Evolutionary conservation across 2,329 filamentous ascomycete genomes (phyloP).

Genomic region (Arthrobotrys sinensis): DNA sequence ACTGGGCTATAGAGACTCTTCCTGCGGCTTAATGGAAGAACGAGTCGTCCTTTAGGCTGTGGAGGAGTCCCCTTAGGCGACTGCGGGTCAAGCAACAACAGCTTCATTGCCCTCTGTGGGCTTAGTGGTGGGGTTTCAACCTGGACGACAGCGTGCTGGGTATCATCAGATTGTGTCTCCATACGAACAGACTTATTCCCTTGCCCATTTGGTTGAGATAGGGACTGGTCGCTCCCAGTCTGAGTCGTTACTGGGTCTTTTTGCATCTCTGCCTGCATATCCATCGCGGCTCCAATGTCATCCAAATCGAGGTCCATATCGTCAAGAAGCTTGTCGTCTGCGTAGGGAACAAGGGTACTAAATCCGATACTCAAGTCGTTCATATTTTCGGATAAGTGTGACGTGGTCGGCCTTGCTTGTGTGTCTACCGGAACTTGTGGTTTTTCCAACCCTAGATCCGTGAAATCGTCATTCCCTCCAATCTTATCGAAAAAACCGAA

Average conservation of each 20-base stretch:
- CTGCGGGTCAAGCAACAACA: constrained; percentile 63
- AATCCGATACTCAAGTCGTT: constrained; percentile 56
- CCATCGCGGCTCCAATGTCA: constrained; percentile 60
- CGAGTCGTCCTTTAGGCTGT: constrained; percentile 38
- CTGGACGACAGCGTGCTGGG: constrained; percentile 35
- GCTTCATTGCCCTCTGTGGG: constrained; percentile 63
- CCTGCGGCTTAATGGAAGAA: constrained; percentile 57
- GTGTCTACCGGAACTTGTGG: constrained; percentile 33
- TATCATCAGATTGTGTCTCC: constrained; percentile 26
- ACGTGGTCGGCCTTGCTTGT: constrained; percentile 40
- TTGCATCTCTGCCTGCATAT: constrained; percentile 61
- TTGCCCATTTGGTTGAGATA: constrained; percentile 36
- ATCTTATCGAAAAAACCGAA: constrained; percentile 56
- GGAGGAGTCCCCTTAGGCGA: constrained; percentile 52
- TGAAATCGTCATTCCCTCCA: constrained; percentile 32
- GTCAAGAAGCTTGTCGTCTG: constrained; percentile 42
- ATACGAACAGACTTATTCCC: constrained; percentile 14
- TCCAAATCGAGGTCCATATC: constrained; percentile 47
- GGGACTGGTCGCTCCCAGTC: background rate
- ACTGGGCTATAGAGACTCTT: constrained; percentile 64
- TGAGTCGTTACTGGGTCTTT: constrained; percentile 1
- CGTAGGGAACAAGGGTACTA: constrained; percentile 45
- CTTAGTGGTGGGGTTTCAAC: constrained; percentile 64
- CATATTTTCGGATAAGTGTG: constrained; percentile 57
- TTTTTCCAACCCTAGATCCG: constrained; percentile 43